phyloP scores from a whole-genome alignment of 2,329 filamentous ascomycete genomes.

The Boeremia lycopersici region DNA sequence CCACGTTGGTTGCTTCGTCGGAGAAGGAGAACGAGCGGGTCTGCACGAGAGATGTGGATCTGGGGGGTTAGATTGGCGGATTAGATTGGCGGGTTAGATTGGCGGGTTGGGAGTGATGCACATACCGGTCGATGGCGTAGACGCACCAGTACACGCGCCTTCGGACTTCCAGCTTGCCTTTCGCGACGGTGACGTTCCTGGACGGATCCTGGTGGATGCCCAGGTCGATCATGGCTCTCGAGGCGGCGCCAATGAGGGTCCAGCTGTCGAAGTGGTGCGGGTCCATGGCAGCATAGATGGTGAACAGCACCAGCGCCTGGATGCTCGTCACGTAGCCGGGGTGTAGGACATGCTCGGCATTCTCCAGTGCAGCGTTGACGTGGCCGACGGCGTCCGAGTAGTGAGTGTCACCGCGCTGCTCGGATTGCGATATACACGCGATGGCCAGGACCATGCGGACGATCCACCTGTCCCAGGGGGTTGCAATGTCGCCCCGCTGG shows the following conservation, averaged over 20 bases:
- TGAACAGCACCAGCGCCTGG: constrained; percentile 83
- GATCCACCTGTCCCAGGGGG: constrained; percentile 77
- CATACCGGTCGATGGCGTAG: constrained; percentile 83
- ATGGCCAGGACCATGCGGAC: constrained; percentile 90
- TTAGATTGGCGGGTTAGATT: too few relatives aligned
- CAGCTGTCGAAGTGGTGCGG: constrained; percentile 92
- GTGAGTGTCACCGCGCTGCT: constrained; percentile 66
- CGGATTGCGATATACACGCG: constrained; percentile 74
- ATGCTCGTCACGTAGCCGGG: constrained; percentile 86
- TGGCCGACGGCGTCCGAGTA: constrained; percentile 66
- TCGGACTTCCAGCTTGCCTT: constrained; percentile 74
- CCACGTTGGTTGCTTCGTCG: constrained; percentile 83
- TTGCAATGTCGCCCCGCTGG: constrained; percentile 67
- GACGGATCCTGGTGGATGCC: constrained; percentile 93
- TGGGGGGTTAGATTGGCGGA: constrained; percentile 46
- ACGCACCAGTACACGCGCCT: constrained; percentile 88
- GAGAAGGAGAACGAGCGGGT: constrained; percentile 91
- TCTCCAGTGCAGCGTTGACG: constrained; percentile 70
- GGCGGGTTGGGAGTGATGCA: constrained; percentile 10
- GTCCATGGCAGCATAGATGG: constrained; percentile 88
- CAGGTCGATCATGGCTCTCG: constrained; percentile 83
- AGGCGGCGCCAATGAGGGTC: constrained; percentile 90
- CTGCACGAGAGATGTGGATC: constrained; percentile 86
- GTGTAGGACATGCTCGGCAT: constrained; percentile 81
- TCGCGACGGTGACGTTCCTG: constrained; percentile 69